Base-by-base conservation (phyloP, 345 rosid species). In the Eucalyptus erythrocorys region DNA sequence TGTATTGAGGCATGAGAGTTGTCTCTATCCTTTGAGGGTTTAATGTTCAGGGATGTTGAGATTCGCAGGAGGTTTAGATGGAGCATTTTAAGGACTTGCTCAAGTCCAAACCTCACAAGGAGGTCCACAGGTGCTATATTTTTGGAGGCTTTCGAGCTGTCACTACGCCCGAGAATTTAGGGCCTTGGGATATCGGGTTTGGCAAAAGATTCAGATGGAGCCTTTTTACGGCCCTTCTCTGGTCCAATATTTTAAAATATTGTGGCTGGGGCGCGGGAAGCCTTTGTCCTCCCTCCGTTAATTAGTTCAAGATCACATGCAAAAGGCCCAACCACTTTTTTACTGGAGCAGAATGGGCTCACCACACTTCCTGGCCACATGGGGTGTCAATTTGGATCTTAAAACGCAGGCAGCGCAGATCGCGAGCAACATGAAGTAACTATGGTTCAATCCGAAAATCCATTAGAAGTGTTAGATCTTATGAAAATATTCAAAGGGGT, bases 61-160 rank as follows among this genome's bases (percentile, higher is more conserved):
- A 55, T 24, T 24, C 0, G 1, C 12, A 24, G 0, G 61, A 55
- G 61, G 30, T 10, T 10, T 22, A 9, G 30, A 55, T 26, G 13
- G 30, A 55, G 61, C 13, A 24, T 55, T 55, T 55, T 55, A 24
- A 55, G 61, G 30, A 55, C 30, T 2, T 55, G 61, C 30, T 55
- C 0, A 24, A 55, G 61, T 55, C 61, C 13, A 22, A 17, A 22
- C 30, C 13, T 26, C 24, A 55, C 6, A 9, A 55, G 26, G 43
- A 51, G 57, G 57, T 21, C 57, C 57, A 21, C 1, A 51, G 0
- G 57, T 51, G 57, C 61, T 24, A 55, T 24, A 55, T 4, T 55
- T 55, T 55, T 51, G 57, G 57, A 51, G 2, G 26, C 10, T 51
- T 51, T 51, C 2, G 0, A 51, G 26, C 26, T 8, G 26, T 51